Evolutionary conservation across 768 basidiomycete genomes (phyloP), one percentile per base, ranked within the genome.

Genomic region (Mrakia hoshinonis): DNA sequence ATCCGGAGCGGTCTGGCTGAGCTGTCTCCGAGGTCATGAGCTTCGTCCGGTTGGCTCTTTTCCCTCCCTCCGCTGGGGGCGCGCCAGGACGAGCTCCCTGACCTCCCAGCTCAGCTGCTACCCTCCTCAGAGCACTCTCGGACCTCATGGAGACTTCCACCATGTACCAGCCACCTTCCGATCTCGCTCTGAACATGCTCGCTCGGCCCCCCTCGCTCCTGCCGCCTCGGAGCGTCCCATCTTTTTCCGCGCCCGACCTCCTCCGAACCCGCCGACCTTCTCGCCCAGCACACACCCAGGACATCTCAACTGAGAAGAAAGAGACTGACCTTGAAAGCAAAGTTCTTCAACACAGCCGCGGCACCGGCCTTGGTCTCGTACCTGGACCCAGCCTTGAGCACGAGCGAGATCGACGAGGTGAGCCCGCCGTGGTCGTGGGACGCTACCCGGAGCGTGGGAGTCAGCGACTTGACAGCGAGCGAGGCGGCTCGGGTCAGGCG

Each of bases 331-430:
- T 96, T 97, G 87, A 95, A 98, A 72, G 93, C 89, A 85, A 93
- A 97, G 86, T 92, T 94, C 85, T 96, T 96, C 81, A 97, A 85
- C 73, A 87, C 88, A 83, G 95, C 91, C 2, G 95, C 93, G 71
- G 92, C 86, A 76, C 95, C 95, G 52, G 92, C 86, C 78, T 88
- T 88, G 74, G 86, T 81, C 83, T 99, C 90, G 79, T 87, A 93
- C 77, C 96, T 84, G 77, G 87, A 87, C 68, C 95, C 95, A 69
- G 91, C 95, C 81, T 93, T 95, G 80, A 96, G 86, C 74, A 95
- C 85, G 77, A 97, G 83, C 63, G 92, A 92, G 78, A 99, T 86
- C 68, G 89, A 85, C 36, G 90, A 83, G 6, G 92, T 94, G 20
- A 75, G 74, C 77, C 89, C 87, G 77, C 86, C 89, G 76, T 86